Base-by-base conservation (phyloP, 148 eudicot genomes). In the Vaccinium myrtillus region DNA sequence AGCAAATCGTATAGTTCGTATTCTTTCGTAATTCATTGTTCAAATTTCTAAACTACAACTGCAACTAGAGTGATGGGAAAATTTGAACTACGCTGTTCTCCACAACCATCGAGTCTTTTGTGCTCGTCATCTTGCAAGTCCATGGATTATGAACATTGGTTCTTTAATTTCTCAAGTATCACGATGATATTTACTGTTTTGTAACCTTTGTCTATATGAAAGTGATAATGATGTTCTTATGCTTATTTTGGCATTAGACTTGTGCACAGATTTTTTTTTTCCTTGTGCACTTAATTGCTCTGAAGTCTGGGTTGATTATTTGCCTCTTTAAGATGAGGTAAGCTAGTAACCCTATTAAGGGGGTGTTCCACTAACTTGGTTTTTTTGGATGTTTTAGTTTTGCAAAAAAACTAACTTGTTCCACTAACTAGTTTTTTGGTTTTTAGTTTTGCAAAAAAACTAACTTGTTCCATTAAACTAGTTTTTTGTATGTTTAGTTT, bases 241-340 rank as follows among this genome's bases (percentile, higher is more conserved):
- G 27, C 69, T 63, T 63, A n/a, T n/a, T 63, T 63, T n/a, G 69
- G 30, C 69, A n/a, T 63, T 25, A 63, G 30, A n/a, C 27, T 8
- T 8, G 69, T 63, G 25, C 55, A 51, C 13, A 11, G 11, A 0
- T 51, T 51, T 10, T 51, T 51, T 2, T 2, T 10, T 12, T 51
- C 1, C 14, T 51, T 51, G 14, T 51, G 12, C 69, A n/a, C 27
- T 21, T 21, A 8, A 63, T 21, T n/a, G 69, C 69, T 63, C 69
- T n/a, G 69, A 63, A 21, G n/a, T 75, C 23, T 74, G 77, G 77
- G 10, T 39, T 74, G n/a, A 74, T 74, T 32, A 74, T 74, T 32
- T 74, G 16, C 32, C 74, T 25, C 43, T 14, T 74, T 74, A 30
- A 74, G 48, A 16, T 30, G 46, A 16, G 21, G 76, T 18, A 36